Percentiles rank a stretch among this genome's conserved stretches.
Evolutionary conservation across 1,284 basidiomycete genomes (phyloP).

Genomic region (Sanghuangporus baumii): DNA sequence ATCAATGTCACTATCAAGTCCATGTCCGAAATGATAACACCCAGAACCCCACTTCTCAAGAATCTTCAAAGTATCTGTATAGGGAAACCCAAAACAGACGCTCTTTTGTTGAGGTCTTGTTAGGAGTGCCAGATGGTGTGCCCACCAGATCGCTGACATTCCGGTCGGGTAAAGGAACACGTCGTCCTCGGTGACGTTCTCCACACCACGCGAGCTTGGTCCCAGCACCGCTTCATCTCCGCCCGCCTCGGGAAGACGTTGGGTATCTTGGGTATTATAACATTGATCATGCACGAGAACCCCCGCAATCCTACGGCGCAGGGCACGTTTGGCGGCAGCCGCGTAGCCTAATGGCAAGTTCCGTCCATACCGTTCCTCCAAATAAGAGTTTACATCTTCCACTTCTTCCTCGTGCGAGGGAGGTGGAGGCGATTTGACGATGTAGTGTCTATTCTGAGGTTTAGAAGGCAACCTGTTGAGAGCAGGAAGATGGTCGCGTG

Average conservation of each 20-base stretch:
- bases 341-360: slow-evolving; percentile 80
- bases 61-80: slow-evolving; percentile 96
- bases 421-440: slow-evolving; percentile 33
- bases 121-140: slow-evolving; percentile 69
- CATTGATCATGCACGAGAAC: slow-evolving; percentile 63
- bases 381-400: slow-evolving; percentile 38
- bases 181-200: slow-evolving; percentile 72
- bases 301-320: slow-evolving; percentile 87
- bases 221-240: slow-evolving; percentile 43
- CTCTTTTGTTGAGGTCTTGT: slow-evolving; percentile 65
- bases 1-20: slow-evolving; percentile 73
- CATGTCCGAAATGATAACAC: slow-evolving; percentile 85
- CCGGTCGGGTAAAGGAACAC: slow-evolving; percentile 86
- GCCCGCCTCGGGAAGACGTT: slow-evolving; percentile 33
- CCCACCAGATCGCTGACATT: slow-evolving; percentile 92
- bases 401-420: slow-evolving; percentile 11
- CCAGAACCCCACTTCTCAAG: slow-evolving; percentile 97
- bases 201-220: slow-evolving; percentile 55
- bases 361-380: slow-evolving; percentile 95
- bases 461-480: slow-evolving; percentile 30
- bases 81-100: slow-evolving; percentile 94
- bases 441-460: slow-evolving; percentile 59
- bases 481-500: slow-evolving; percentile 27
- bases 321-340: slow-evolving; percentile 75
- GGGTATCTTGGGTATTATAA: slow-evolving; percentile 2